Percentiles rank a stretch among this genome's conserved stretches.
Conservation (phyloP, 2,329 filamentous ascomycete genomes). For the Verticillium alfalfae region DNA sequence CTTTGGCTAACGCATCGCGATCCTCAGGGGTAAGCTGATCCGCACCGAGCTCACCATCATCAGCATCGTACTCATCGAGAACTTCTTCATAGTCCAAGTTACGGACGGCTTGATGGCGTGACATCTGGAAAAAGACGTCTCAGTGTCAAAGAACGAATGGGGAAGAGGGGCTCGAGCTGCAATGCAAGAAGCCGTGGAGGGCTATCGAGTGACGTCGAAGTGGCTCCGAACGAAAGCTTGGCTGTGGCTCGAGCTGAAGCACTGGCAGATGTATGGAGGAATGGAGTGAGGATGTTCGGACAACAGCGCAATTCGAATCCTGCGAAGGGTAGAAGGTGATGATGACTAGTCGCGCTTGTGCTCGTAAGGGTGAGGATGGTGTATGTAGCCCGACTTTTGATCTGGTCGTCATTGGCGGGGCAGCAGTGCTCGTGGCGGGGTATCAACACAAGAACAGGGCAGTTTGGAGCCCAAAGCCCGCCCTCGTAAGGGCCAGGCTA, state of each 20-base stretch:
- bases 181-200: neutral
- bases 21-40: conserved; percentile 44
- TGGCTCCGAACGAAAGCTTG: neutral
- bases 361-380: neutral
- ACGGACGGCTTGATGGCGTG: conserved; percentile 39
- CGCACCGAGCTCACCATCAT: conserved; percentile 34
- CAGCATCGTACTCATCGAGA: conserved; percentile 28
- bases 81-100: conserved; percentile 45
- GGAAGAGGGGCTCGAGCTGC: neutral
- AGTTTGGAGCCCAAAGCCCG: neutral
- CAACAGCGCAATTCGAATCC: neutral
- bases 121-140: conserved; percentile 26
- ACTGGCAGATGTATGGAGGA: neutral
- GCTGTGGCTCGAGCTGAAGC: neutral
- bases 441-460: neutral
- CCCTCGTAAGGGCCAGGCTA: neutral
- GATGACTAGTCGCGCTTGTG: neutral
- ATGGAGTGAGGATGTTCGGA: neutral
- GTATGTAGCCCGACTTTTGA: neutral
- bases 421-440: neutral
- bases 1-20: conserved; percentile 50
- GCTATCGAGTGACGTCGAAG: neutral
- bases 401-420: neutral
- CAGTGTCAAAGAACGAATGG: neutral
- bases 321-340: neutral